Conservation (phyloP, 345 rosid species). For the Gossypium arboreum region DNA sequence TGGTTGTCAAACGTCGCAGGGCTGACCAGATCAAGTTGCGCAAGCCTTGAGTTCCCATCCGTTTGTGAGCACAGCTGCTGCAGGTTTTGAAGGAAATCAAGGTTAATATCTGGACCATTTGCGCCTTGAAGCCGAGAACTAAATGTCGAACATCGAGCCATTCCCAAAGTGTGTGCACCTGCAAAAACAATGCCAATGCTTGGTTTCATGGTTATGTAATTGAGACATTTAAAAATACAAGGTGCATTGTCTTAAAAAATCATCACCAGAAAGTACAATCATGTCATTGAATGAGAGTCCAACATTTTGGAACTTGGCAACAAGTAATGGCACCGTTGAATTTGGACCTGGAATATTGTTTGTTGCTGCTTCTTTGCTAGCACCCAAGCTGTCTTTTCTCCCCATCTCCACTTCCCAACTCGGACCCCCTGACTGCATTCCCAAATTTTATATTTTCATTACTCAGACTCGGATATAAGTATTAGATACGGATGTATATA, state of each 20-base stretch:
- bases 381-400: constrained; percentile 56
- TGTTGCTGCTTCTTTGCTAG: constrained; percentile 64
- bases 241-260: not conserved
- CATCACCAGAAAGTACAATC: constrained; percentile 71
- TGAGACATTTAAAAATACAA: not conserved
- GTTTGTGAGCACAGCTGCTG: constrained; percentile 54
- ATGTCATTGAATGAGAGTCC: constrained; percentile 65
- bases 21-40: constrained; percentile 63
- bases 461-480: too few species aligned
- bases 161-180: constrained; percentile 85
- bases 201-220: not conserved
- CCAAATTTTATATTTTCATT: not conserved
- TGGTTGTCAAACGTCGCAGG: constrained; percentile 84
- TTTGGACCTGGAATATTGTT: constrained; percentile 67
- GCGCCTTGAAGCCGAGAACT: constrained; percentile 48
- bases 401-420: constrained; percentile 85
- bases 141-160: constrained; percentile 72
- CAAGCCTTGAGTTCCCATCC: constrained; percentile 27
- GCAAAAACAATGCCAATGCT: not conserved
- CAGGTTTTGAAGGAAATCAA: constrained; percentile 55
- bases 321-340: constrained; percentile 51
- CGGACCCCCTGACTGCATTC: constrained; percentile 76
- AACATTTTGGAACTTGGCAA: constrained; percentile 57
- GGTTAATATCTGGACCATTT: constrained; percentile 37
- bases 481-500: too few species aligned